Base-by-base conservation (phyloP, 495 filamentous ascomycete species). In the Hypoxylon perforatum region DNA sequence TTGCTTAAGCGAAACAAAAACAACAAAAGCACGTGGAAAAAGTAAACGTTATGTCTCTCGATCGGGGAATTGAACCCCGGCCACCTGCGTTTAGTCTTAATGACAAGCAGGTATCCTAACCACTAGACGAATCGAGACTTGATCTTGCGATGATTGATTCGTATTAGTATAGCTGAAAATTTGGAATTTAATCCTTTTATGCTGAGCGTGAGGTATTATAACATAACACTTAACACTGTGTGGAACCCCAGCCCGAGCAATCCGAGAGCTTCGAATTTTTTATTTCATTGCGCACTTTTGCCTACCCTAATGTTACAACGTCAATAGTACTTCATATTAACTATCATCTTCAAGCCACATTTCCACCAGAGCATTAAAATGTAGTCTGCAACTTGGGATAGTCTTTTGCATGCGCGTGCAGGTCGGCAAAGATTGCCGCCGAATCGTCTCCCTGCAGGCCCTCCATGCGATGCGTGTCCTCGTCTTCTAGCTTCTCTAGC, bases 31-130 rank as follows among this genome's bases (percentile, higher is more conserved):
- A 50, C 8, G 14, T 2, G 9, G 22, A 42, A 19, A 42, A 51
- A 42, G 42, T 4, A 15, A 42, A 42, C 14, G 39, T 3, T 6
- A 39, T 3, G 12, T 12, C 74, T 76, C 75, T 67, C 72, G 67
- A 74, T 74, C 69, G 73, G 74, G 75, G 75, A 76, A 77, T 77
- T 68, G 75, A 77, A 77, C 75, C 75, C 75, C 75, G 73, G 72
- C 72, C 73, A 76, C 73, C 72, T 72, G 75, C 73, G 73, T 38
- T 5, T 38, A 38, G 35, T 38, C 39, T 17, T 3, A 17, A 59
- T 65, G 62, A 65, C 62, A 65, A 59, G 62, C 62, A 65, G 55
- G 62, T 65, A 65, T 65, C 62, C 48, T 65, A 65, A 65, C 55
- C 62, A 65, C 55, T 65, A 65, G 62, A 65, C 62, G 62, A 58